These are phyloP conservation scores for Populus hybrid DNA, from an alignment of 441 rosid genomes.

Conservation along the genomic window DNA sequence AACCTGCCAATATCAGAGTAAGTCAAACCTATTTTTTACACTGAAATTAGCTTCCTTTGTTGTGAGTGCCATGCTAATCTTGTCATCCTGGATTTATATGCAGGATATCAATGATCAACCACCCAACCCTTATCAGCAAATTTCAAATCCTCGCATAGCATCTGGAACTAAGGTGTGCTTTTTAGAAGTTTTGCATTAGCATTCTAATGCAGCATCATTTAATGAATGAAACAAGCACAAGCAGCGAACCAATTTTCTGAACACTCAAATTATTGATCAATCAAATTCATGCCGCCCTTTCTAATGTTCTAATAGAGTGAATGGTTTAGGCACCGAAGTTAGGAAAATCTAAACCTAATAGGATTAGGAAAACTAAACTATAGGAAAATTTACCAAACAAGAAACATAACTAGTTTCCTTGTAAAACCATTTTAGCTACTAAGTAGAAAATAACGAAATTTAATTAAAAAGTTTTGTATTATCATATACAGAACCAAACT, in stretches of 20 bases:
- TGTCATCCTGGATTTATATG: conserved; percentile 17
- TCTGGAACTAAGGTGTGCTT: conserved; percentile 75
- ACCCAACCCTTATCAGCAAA: conserved; percentile 79
- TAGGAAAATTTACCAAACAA: neutral
- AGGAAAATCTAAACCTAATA: neutral
- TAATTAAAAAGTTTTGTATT: neutral
- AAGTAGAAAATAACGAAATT: neutral
- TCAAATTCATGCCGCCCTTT: neutral
- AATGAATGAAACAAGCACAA: too few relatives aligned
- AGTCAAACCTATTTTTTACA: conserved; percentile 5
- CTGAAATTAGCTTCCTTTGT: conserved; percentile 12
- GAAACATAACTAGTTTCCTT: neutral
- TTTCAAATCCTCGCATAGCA: conserved; percentile 68
- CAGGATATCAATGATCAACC: conserved; percentile 93
- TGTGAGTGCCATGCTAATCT: conserved; percentile 17
- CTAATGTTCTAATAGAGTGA: neutral
- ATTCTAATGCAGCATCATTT: too few relatives aligned
- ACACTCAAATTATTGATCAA: neutral
- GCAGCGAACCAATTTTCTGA: neutral
- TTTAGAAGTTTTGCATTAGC: neutral
- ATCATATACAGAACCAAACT: neutral
- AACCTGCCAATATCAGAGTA: conserved; percentile 87
- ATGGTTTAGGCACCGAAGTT: neutral
- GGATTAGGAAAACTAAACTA: neutral
- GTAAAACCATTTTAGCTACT: neutral